Evolutionary conservation across 1,284 basidiomycete species (phyloP), one percentile per base, ranked within the genome.

Genomic region (Cryptococcus sp.): DNA sequence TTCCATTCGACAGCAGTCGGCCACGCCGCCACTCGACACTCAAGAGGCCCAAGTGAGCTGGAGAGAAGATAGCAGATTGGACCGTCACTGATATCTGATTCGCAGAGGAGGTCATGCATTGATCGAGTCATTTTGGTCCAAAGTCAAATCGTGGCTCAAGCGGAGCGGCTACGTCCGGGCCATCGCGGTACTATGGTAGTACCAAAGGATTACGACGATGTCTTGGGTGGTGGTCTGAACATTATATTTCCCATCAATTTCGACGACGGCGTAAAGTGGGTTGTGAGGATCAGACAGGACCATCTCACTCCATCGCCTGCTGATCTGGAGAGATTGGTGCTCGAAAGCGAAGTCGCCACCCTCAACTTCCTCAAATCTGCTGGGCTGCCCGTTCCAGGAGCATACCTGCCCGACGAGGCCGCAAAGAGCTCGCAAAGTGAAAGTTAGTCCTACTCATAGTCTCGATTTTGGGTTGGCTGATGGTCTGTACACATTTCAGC

Each of bases 211-310:
- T 40, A 40, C 38, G 11, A 40, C 11, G 38, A 40, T n/a, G n/a
- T 11, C 11, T n/a, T 40, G 38, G n/a, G 11, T 40, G 49, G 44
- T 6, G 43, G 34, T 13, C 41, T 56, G 39, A 61, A 61, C 22
- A 25, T 54, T 4, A 49, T 57, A 37, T 46, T 57, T 19, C 17
- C 16, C 2, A 7, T 61, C 5, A 29, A 22, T 4, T 61, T 57
- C 25, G 51, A 57, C 37, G 59, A 57, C 25, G 52, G 52, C 3
- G 37, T 48, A 10, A 41, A 50, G 41, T 61, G 55, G 55, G 16
- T 57, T 16, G 26, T 57, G 13, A 25, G 59, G 20, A 37, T 54
- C 16, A 15, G 52, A 25, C 52, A 51, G 20, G 47, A 34, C n/a
- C n/a, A 45, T 7, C 34, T 20, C 17, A 39, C 57, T 38, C 44